Evolutionary conservation across 2,329 filamentous ascomycete species (phyloP).

Genomic region (Fusarium napiforme): DNA sequence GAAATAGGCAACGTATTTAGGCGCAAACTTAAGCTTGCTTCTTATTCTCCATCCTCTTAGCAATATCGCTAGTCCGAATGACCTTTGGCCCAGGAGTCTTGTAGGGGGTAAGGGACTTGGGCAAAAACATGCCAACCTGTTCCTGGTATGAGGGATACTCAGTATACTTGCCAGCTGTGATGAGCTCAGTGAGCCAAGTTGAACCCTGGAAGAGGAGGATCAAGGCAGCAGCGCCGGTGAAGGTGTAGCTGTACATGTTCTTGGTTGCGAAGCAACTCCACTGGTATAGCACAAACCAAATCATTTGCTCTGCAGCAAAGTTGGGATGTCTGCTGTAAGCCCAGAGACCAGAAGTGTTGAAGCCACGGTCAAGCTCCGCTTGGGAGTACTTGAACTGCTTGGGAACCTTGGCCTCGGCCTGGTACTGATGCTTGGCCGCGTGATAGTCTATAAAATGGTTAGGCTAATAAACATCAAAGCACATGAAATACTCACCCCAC

Average conservation of each 20-base stretch:
- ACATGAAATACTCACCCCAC: conserved; percentile 70
- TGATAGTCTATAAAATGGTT: conserved; percentile 72
- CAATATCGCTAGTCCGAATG: conserved; percentile 63
- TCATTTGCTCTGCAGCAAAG: conserved; percentile 88
- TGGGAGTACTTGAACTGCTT: conserved; percentile 62
- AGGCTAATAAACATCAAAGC: not conserved
- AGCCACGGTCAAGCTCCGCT: conserved; percentile 88
- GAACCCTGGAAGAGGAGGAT: conserved; percentile 88
- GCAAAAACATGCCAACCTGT: conserved; percentile 85
- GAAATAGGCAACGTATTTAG: not conserved
- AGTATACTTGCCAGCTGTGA: conserved; percentile 84
- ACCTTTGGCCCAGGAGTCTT: conserved; percentile 57
- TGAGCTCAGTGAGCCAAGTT: conserved; percentile 85
- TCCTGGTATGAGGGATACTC: conserved; percentile 89
- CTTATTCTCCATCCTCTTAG: conserved; percentile 57
- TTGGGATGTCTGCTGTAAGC: conserved; percentile 92
- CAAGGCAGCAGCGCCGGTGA: conserved; percentile 74
- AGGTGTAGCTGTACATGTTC: conserved; percentile 81
- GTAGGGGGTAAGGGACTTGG: conserved; percentile 62
- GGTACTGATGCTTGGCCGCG: conserved; percentile 80
- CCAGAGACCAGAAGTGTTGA: conserved; percentile 86
- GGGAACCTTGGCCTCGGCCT: conserved; percentile 59
- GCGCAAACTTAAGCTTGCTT: conserved; percentile 36
- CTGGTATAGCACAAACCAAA: conserved; percentile 89
- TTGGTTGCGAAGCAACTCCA: conserved; percentile 84